phyloP scores from a whole-genome alignment of 1,284 basidiomycete genomes.

The Cerioporus squamosus region DNA sequence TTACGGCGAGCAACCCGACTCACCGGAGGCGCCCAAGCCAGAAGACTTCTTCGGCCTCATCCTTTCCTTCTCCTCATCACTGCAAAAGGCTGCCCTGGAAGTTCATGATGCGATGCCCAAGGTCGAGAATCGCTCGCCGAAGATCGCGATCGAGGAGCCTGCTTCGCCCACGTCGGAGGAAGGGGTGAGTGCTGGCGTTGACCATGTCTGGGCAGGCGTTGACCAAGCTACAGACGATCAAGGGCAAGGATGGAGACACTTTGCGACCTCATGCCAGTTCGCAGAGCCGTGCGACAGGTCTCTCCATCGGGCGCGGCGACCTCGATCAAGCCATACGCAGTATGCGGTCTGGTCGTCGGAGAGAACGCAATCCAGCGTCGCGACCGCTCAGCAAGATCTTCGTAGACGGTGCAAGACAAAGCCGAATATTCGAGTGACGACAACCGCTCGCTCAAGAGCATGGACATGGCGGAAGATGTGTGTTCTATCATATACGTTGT shows the following conservation, averaged over 20 bases:
- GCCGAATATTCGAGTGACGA: conserved; percentile 40
- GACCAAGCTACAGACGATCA: conserved; percentile 41
- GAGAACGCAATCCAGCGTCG: conserved; percentile 49
- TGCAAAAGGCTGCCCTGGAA: conserved; percentile 83
- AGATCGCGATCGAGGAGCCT: conserved; percentile 30
- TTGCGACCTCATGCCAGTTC: conserved; percentile 39
- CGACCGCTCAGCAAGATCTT: conserved; percentile 78
- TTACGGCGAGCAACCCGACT: conserved; percentile 73
- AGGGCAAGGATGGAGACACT: conserved; percentile 31
- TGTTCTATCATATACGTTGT: conserved; percentile 7
- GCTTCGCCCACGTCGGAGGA: conserved; percentile 29
- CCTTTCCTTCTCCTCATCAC: conserved; percentile 70
- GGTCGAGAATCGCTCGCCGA: conserved; percentile 28
- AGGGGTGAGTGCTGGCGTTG: conserved; percentile 27
- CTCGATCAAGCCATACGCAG: conserved; percentile 84
- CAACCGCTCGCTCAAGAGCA: background rate
- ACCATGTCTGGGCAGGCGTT: background rate
- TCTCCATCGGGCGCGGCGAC: conserved; percentile 72
- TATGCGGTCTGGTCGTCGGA: conserved; percentile 69
- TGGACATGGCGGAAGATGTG: conserved; percentile 1
- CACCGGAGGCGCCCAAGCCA: conserved; percentile 65
- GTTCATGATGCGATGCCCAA: conserved; percentile 60
- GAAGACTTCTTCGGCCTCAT: conserved; percentile 84
- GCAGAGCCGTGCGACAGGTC: conserved; percentile 45
- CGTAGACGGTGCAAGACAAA: conserved; percentile 63